Evolutionary conservation across 2,329 filamentous ascomycete species (phyloP), one percentile per base, ranked within the genome.

Genomic region (Microcyclosporella mali): DNA sequence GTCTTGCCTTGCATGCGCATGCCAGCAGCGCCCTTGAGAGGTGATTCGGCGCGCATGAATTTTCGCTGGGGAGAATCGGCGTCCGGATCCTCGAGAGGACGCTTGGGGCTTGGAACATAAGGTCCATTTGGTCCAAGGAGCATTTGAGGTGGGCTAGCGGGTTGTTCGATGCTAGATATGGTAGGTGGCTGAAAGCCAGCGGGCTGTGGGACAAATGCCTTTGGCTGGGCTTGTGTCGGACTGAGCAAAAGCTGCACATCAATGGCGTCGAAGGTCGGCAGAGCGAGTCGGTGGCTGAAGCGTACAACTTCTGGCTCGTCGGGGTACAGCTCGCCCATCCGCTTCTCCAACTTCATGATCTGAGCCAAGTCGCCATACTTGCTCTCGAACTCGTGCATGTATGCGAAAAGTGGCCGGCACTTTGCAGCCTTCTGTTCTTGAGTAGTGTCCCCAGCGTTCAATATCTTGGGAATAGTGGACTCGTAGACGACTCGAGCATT

Each of bases 401-500:
- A 97, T 2, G 81, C 74, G 58, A 94, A 95, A 1, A 98, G 77
- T 1, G 85, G 79, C 63, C 92, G 94, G 7, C 89, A 81, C 59
- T 88, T 92, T 33, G 46, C 49, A 19, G 50, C 51, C 42, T 56
- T 51, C 44, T 59, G 49, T 37, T 49, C 45, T 41, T 74, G 67
- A 1, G 83, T 69, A 9, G 79, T 79, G 53, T 88, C 85, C 17
- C 84, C 76, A 6, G 84, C 78, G 8, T 51, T 54, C 32, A 51
- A 38, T 33, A 97, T 76, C 49, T 83, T 83, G 59, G 84, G 86
- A 47, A 95, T 86, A 12, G 89, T 88, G 12, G 89, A 95, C 64
- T 97, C 92, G 58, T 98, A 98, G 2, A 95, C 88, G 8, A 92
- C 89, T 52, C 92, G 81, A 27, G 92, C 92, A 74, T 98, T 88